These are phyloP conservation scores for Allomyces macrogynus DNA, from an alignment of 192 early-diverging fungal species.

Conservation along the genomic window DNA sequence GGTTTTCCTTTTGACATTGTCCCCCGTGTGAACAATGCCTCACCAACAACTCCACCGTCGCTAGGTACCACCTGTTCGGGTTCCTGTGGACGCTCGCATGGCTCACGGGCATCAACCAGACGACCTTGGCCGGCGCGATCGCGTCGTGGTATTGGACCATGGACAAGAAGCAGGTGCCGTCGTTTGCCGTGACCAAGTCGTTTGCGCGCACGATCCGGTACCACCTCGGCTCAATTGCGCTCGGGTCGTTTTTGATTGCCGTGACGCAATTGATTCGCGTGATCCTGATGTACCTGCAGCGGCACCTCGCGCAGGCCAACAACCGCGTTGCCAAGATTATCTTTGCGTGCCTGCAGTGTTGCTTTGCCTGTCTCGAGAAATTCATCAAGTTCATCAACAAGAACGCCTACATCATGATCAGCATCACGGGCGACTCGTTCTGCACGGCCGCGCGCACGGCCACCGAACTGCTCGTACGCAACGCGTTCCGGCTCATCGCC, in stretches of 20 bases:
- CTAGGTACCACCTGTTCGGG: slow-evolving; percentile 28
- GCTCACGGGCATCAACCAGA: slow-evolving; percentile 22
- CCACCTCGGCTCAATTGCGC: slow-evolving; percentile 26
- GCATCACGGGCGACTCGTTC: slow-evolving; percentile 26
- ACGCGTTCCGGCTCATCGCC: slow-evolving; percentile 16
- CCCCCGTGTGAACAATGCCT: too few relatives aligned
- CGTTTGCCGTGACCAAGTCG: slow-evolving; percentile 14
- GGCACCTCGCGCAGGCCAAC: slow-evolving; percentile 10
- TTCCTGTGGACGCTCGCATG: slow-evolving; percentile 31
- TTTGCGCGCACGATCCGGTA: slow-evolving; percentile 18
- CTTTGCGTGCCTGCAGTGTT: slow-evolving; percentile 23
- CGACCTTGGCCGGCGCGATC: slow-evolving; percentile 25
- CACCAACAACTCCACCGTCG: too few relatives aligned
- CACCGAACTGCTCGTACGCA: slow-evolving; percentile 17
- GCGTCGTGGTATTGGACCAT: slow-evolving; percentile 30
- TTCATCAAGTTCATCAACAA: slow-evolving; percentile 33
- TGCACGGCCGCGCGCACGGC: slow-evolving; percentile 22
- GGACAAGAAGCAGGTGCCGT: slow-evolving; percentile 16
- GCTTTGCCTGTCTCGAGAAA: slow-evolving; percentile 14
- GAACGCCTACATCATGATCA: slow-evolving; percentile 34
- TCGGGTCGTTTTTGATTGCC: slow-evolving; percentile 31
- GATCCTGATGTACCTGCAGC: slow-evolving; percentile 14
- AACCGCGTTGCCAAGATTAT: slow-evolving; percentile 12
- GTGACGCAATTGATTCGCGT: slow-evolving; percentile 24
- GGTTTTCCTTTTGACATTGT: neutral